These are phyloP conservation scores for Cyclostephanos tholiformis DNA, from an alignment of 108 stramenopile genomes.

Conservation along the genomic window DNA sequence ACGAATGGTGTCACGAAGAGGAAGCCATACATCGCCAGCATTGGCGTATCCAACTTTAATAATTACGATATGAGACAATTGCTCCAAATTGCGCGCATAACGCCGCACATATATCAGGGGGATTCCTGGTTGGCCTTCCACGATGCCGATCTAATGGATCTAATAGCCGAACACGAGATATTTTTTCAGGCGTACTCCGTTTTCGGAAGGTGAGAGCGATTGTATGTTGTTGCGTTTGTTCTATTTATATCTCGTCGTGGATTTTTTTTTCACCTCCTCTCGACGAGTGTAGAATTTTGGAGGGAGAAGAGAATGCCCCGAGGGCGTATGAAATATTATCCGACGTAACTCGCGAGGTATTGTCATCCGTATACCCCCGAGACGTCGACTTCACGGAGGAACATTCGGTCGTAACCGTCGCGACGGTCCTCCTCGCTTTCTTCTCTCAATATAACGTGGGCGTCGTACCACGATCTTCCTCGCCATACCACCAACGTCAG, in stretches of 20 bases:
- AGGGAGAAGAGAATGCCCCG: conserved; percentile 30
- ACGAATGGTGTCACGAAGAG: no score
- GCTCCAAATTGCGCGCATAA: conserved; percentile 37
- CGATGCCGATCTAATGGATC: conserved; percentile 64
- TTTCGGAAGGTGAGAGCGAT: conserved; percentile 52
- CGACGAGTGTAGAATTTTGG: conserved; percentile 20
- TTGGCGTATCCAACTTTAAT: conserved; percentile 88
- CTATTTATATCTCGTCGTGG: no score
- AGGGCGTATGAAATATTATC: conserved; percentile 34
- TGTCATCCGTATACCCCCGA: background rate
- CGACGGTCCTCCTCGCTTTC: conserved; percentile 38
- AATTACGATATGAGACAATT: conserved; percentile 67
- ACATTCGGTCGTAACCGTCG: conserved; percentile 21
- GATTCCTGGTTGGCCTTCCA: conserved; percentile 79
- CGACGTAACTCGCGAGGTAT: conserved; percentile 20
- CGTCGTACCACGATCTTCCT: conserved; percentile 38
- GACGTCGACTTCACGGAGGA: background rate
- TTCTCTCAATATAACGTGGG: conserved; percentile 29
- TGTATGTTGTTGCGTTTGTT: no score
- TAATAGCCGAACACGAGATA: conserved; percentile 56
- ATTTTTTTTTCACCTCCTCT: no score
- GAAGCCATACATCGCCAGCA: conserved; percentile 60
- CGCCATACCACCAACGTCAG: conserved; percentile 33
- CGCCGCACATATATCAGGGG: conserved; percentile 72
- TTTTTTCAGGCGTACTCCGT: conserved; percentile 74